Base-by-base conservation (phyloP, 306 rosid species). In the Glycyrrhiza uralensis region DNA sequence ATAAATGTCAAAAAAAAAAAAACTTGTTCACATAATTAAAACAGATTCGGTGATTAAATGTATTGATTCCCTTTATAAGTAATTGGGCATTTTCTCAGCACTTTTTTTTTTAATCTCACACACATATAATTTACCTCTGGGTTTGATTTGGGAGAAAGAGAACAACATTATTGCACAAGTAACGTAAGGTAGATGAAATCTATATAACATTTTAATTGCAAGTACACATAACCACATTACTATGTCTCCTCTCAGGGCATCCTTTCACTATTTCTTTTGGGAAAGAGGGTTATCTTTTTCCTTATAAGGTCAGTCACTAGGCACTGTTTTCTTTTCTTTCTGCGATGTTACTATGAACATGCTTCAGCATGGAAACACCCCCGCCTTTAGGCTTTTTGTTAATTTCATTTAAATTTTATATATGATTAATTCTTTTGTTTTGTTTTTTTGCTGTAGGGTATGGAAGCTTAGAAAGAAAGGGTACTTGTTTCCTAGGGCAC, bases 301-400 rank as follows among this genome's bases (percentile, higher is more conserved):
- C 73, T 54, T 50, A 69, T 84, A 64, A 41, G 84, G 75, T 59
- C 88, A 60, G 87, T 86, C 88, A 77, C 80, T 79, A 74, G 66
- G 24, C 85, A 66, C 83, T 76, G 49, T 83, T 79, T 79, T 24
- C 44, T 57, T 77, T 64, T 76, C 75, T 72, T 66, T 65, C 80
- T 75, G 60, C 62, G 30, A 12, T 70, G n/a, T 51, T 85, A 74
- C 83, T 81, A 50, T 78, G 81, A 62, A 33, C 71, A 63, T 76
- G 52, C 72, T 69, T 64, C 59, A 50, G 76, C 78, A 62, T 78
- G 57, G 39, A 82, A 59, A n/a, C n/a, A n/a, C 18, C 32, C 29
- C 28, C 24, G 36, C 8, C 35, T 65, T 58, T 39, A 38, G 11
- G 54, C 47, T 68, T 61, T 74, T 38, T 57, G n/a, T n/a, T n/a